Base-by-base conservation (phyloP, 1,284 basidiomycete species). In the Athelia psychrophila region DNA sequence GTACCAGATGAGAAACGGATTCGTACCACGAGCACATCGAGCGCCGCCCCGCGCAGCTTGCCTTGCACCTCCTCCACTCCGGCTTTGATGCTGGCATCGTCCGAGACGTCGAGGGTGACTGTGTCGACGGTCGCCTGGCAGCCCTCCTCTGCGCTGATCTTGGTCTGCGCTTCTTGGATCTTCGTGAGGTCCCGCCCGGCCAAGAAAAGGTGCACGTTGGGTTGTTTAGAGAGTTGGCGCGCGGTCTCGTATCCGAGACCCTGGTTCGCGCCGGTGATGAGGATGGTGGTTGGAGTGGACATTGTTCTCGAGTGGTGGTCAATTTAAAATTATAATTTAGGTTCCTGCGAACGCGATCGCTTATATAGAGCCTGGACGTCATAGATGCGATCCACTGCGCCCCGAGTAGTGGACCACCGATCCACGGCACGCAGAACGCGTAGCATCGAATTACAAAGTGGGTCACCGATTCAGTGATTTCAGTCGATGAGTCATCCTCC, bases 181-280 rank as follows among this genome's bases (percentile, higher is more conserved):
- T 16, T 6, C 38, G 16, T 22, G n/a, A 16, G 38, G n/a, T 42
- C n/a, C 16, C 38, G 38, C 8, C 38, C 38, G n/a, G n/a, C 16
- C 9, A 42, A 16, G 20, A 42, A 42, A 16, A 42, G 6, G 38
- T 42, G 38, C 5, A 42, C 6, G 20, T 42, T n/a, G 6, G 38
- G 8, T 6, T 42, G 20, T 22, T 42, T 42, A 16, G 38, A 42
- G n/a, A 42, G 38, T n/a, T 42, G 38, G 6, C 38, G 38, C 16
- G 38, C 38, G 38, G 38, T 42, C 20, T 42, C 38, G 38, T 8
- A 42, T 18, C 38, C 38, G 38, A 42, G 38, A 9, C 38, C 38
- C n/a, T 42, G 38, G 38, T 42, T 42, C n/a, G 38, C 16, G n/a
- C 38, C 38, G 38, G 38, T 42, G 38, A 42, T 42, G 38, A 42